A percentile compares a stretch with the other conserved stretches of the same genome.
Conservation (phyloP, 83 land plant species). For the Picea abies region DNA sequence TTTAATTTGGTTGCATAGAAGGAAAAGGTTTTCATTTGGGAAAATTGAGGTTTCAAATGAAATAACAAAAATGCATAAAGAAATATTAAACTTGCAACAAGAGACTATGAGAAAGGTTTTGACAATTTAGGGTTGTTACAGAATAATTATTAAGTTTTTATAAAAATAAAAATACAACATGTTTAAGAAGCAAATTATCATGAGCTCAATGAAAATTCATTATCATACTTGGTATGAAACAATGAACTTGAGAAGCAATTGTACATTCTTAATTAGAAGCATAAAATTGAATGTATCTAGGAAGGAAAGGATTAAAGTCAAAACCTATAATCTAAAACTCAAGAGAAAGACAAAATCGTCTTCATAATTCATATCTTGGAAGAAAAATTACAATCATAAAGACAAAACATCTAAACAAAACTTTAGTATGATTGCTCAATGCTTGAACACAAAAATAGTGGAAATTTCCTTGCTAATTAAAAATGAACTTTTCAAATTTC, state of each 20-base stretch:
- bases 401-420: background rate
- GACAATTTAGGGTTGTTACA: constrained; percentile 45
- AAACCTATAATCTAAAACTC: background rate
- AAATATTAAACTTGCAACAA: constrained; percentile 33
- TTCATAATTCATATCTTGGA: background rate
- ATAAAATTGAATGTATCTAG: background rate
- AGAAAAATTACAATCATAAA: background rate
- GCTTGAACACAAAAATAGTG: background rate
- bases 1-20: background rate
- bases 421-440: background rate
- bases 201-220: background rate
- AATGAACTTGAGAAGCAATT: constrained; percentile 6
- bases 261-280: background rate
- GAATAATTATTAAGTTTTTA: constrained; percentile 20
- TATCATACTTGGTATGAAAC: background rate
- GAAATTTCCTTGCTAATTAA: background rate
- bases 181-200: constrained; percentile 12
- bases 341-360: background rate
- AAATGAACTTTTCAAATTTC: background rate
- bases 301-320: background rate
- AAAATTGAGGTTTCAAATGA: constrained; percentile 38
- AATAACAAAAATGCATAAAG: constrained; percentile 43
- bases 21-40: constrained; percentile 17
- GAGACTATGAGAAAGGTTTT: constrained; percentile 24
- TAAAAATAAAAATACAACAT: constrained; percentile 21